Conservation (phyloP, 2,329 filamentous ascomycete genomes). For the Fusarium nurragi region DNA sequence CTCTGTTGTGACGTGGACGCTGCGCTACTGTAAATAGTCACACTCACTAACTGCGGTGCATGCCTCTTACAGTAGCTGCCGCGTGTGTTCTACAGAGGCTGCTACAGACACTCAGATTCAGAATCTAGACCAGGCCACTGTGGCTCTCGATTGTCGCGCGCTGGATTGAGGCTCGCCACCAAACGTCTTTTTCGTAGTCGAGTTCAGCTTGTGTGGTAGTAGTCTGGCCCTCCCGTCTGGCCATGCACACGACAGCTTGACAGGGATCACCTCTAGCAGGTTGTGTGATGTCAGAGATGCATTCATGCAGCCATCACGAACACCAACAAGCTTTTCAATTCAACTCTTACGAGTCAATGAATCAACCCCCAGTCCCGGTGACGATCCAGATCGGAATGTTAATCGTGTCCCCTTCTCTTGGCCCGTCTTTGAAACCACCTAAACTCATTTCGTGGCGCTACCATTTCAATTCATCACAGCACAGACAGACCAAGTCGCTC, state of each 20-base stretch:
- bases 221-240: slow-evolving; percentile 17
- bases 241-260: slow-evolving; percentile 23
- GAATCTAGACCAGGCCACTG: slow-evolving; percentile 19
- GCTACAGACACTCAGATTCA: not conserved
- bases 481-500: slow-evolving; percentile 12
- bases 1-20: not conserved
- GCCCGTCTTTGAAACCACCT: slow-evolving; percentile 7
- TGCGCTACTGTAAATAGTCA: slow-evolving; percentile 34
- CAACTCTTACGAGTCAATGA: slow-evolving; percentile 19
- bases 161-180: slow-evolving; percentile 11
- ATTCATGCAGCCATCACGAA: slow-evolving; percentile 3
- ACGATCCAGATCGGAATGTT: slow-evolving; percentile 35
- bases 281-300: slow-evolving; percentile 35
- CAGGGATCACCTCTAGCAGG: slow-evolving; percentile 17
- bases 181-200: not conserved
- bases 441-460: slow-evolving; percentile 27
- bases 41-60: slow-evolving; percentile 24
- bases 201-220: slow-evolving; percentile 26
- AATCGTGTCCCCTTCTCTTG: slow-evolving; percentile 23
- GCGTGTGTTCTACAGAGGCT: slow-evolving; percentile 1
- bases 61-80: slow-evolving; percentile 1
- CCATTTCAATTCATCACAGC: slow-evolving; percentile 3
- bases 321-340: not conserved
- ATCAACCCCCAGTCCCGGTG: slow-evolving; percentile 21
- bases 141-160: slow-evolving; percentile 4